Evolutionary conservation across 225 moss, liverwort and hornwort species (phyloP).

Genomic region (Marchantia polymorpha): DNA sequence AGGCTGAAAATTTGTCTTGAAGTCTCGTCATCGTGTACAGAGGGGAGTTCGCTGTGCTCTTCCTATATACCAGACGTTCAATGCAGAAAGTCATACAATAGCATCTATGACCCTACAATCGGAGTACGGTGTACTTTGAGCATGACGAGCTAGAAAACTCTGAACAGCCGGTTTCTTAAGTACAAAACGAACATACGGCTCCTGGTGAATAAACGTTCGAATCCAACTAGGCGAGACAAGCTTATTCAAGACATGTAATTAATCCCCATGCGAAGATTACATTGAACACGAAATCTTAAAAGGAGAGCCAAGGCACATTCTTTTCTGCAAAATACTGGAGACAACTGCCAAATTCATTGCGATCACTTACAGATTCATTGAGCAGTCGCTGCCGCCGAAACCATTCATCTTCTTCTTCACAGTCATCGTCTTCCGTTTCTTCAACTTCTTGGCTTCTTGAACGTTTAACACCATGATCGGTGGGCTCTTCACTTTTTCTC

Average conservation of each 20-base stretch:
- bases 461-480: neutral
- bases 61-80: constrained; percentile 45
- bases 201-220: too few species aligned
- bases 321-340: too few species aligned
- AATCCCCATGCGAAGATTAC: too few species aligned
- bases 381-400: constrained; percentile 71
- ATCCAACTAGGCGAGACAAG: too few species aligned
- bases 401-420: constrained; percentile 70
- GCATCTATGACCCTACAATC: neutral
- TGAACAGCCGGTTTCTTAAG: too few species aligned
- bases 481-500: neutral
- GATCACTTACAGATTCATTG: constrained; percentile 73
- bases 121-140: too few species aligned
- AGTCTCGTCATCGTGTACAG: constrained; percentile 82
- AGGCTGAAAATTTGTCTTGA: constrained; percentile 78
- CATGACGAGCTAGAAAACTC: too few species aligned
- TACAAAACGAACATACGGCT: too few species aligned
- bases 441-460: constrained; percentile 1
- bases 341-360: too few species aligned
- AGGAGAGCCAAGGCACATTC: too few species aligned
- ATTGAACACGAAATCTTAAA: too few species aligned
- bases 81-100: neutral
- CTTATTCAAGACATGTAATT: too few species aligned
- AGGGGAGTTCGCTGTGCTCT: constrained; percentile 65
- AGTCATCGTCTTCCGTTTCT: constrained; percentile 45